A percentile compares a stretch with the other conserved stretches of the same genome.
phyloP scores from a whole-genome alignment of 2,329 filamentous ascomycete genomes.

The Eutypa lata region DNA sequence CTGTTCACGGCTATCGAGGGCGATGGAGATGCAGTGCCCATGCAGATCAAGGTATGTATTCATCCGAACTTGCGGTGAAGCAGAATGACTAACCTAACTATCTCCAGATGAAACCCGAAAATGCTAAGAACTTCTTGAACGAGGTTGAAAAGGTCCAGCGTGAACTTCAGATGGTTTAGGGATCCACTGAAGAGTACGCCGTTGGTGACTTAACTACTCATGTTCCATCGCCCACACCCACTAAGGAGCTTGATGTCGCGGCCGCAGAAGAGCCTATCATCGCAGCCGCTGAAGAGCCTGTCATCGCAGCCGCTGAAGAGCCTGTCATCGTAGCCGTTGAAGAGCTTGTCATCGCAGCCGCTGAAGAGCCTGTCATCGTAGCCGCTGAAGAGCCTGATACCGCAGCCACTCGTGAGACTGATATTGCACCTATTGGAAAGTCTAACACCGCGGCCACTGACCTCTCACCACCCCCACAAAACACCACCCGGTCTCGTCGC shows the following conservation, averaged over 20 bases:
- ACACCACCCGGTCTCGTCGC: neutral
- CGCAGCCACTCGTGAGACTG: no score
- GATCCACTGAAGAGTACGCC: constrained; percentile 11
- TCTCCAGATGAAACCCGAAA: constrained; percentile 51
- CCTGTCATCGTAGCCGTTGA: no score
- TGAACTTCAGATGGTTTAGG: constrained; percentile 41
- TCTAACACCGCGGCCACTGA: no score
- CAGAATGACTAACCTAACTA: constrained; percentile 8
- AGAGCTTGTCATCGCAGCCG: neutral
- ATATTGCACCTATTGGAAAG: no score
- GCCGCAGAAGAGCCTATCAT: no score
- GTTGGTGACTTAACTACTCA: neutral
- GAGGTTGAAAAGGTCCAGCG: constrained; percentile 49
- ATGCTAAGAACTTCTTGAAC: constrained; percentile 49
- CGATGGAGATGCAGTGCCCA: constrained; percentile 50
- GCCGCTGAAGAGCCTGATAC: no score
- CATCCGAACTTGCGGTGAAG: neutral
- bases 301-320: no score
- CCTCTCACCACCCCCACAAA: no score
- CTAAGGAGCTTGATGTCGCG: no score
- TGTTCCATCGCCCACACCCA: neutral
- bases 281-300: no score
- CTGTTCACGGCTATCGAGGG: constrained; percentile 63
- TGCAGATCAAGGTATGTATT: constrained; percentile 57
- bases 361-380: no score